Conservation (phyloP, 495 filamentous ascomycete genomes). For the Penicillium herquei region DNA sequence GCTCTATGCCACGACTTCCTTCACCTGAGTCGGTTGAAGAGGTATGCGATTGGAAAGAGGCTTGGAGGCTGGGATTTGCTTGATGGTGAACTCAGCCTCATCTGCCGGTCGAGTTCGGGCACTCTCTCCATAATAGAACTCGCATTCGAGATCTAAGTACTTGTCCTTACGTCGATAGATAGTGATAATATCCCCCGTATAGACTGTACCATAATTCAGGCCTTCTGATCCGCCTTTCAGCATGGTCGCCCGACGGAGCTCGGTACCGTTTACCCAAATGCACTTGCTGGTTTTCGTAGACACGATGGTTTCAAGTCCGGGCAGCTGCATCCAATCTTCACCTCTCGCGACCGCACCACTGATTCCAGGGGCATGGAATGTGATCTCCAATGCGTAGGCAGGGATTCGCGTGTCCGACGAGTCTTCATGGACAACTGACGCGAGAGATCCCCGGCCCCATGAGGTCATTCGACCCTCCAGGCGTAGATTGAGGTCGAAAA, state of each 20-base stretch:
- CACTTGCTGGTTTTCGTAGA: constrained; percentile 68
- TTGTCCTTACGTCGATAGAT: constrained; percentile 51
- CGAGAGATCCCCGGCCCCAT: constrained; percentile 68
- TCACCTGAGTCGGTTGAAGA: constrained; percentile 9
- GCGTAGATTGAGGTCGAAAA: constrained; percentile 54
- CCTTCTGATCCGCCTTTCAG: constrained; percentile 47
- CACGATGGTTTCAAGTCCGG: constrained; percentile 61
- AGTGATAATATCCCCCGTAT: constrained; percentile 69
- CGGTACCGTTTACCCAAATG: constrained; percentile 69
- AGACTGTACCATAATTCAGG: constrained; percentile 62
- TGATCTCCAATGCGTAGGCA: constrained; percentile 75
- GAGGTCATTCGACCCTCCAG: constrained; percentile 64
- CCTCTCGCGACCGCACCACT: constrained; percentile 52
- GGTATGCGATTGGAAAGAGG: constrained; percentile 26
- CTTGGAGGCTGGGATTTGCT: constrained; percentile 32
- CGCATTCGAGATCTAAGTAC: constrained; percentile 51
- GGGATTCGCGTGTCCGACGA: constrained; percentile 66
- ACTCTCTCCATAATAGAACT: constrained; percentile 54
- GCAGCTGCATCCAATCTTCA: constrained; percentile 55
- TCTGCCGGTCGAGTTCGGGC: constrained; percentile 40
- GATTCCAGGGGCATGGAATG: constrained; percentile 66
- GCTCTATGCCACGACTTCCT: constrained; percentile 8
- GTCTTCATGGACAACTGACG: constrained; percentile 60
- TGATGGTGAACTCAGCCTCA: constrained; percentile 42
- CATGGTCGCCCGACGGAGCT: constrained; percentile 46